These are phyloP conservation scores for Ogataea minuta DNA, from an alignment of 805 yeast species.

Conservation along the genomic window DNA sequence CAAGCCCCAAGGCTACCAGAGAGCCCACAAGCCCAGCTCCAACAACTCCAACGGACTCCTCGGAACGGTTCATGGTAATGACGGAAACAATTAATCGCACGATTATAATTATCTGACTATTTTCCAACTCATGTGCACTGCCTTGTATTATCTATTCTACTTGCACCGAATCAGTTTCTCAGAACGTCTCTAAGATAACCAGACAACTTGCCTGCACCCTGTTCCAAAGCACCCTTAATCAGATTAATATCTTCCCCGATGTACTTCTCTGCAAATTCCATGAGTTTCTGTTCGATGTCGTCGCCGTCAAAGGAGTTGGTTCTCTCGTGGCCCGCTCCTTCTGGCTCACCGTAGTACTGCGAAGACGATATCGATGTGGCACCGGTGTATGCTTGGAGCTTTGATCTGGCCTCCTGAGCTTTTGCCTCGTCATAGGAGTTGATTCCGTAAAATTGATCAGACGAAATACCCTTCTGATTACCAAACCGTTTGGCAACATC, in stretches of 20 bases:
- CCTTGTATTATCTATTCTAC: slow-evolving; percentile 7
- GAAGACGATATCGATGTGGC: slow-evolving; percentile 91
- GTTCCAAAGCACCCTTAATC: slow-evolving; percentile 87
- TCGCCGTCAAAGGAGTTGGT: slow-evolving; percentile 33
- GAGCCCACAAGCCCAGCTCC: slow-evolving; percentile 95
- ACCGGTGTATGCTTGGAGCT: slow-evolving; percentile 76
- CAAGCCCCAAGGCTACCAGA: slow-evolving; percentile 76
- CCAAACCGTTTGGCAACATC: slow-evolving; percentile 79
- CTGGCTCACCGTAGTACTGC: slow-evolving; percentile 74
- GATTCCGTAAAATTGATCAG: slow-evolving; percentile 92
- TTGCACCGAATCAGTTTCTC: slow-evolving; percentile 34
- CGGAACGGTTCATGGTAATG: not conserved
- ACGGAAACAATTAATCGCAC: not conserved
- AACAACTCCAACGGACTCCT: slow-evolving; percentile 52
- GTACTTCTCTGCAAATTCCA: slow-evolving; percentile 66
- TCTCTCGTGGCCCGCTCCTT: slow-evolving; percentile 30
- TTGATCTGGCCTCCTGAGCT: slow-evolving; percentile 75
- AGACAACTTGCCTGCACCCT: slow-evolving; percentile 88
- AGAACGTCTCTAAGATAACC: slow-evolving; percentile 84
- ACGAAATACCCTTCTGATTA: slow-evolving; percentile 88
- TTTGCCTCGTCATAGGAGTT: slow-evolving; percentile 77
- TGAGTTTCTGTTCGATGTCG: slow-evolving; percentile 51
- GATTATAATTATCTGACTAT: slow-evolving; percentile 4
- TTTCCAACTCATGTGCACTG: slow-evolving; percentile 3
- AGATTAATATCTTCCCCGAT: slow-evolving; percentile 84